Conservation (phyloP, 2,329 filamentous ascomycete species). For the Phaeosphaeriaceae sp. region DNA sequence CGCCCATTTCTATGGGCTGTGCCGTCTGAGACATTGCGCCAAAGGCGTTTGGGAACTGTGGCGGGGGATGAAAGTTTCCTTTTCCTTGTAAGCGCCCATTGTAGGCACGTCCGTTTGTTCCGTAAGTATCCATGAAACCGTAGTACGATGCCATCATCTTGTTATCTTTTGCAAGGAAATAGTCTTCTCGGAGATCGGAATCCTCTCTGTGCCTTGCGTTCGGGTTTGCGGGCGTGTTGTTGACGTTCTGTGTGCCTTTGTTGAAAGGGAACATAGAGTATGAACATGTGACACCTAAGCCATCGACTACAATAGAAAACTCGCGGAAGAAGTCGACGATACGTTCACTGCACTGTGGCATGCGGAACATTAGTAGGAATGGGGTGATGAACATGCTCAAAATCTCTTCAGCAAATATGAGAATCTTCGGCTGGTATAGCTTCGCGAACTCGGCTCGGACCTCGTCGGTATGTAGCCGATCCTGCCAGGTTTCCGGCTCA, state of each 20-base stretch:
- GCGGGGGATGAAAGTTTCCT: conserved; percentile 73
- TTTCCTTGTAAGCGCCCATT: conserved; percentile 54
- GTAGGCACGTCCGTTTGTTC: conserved; percentile 38
- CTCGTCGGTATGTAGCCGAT: conserved; percentile 89
- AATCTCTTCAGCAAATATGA: conserved; percentile 92
- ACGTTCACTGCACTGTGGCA: conserved; percentile 87
- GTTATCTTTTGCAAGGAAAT: conserved; percentile 92
- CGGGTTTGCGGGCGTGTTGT: conserved; percentile 54
- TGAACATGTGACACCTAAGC: conserved; percentile 93
- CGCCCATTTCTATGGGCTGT: conserved; percentile 57
- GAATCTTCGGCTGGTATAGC: conserved; percentile 88
- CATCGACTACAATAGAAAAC: conserved; percentile 96
- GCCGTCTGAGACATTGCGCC: conserved; percentile 48
- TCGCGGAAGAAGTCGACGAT: conserved; percentile 98
- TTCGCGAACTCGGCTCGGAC: conserved; percentile 88
- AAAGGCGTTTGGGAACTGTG: conserved; percentile 73
- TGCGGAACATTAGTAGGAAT: conserved; percentile 82
- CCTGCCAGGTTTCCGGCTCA: conserved; percentile 86
- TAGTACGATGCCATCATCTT: conserved; percentile 99
- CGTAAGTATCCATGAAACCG: conserved; percentile 91
- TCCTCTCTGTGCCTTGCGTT: conserved; percentile 56
- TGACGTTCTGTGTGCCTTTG: conserved; percentile 66
- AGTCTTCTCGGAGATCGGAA: conserved; percentile 75
- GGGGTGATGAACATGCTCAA: conserved; percentile 92
- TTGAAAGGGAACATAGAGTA: conserved; percentile 98